Conservation (phyloP, 225 moss, liverwort and hornwort genomes). For the Lunularia cruciata region DNA sequence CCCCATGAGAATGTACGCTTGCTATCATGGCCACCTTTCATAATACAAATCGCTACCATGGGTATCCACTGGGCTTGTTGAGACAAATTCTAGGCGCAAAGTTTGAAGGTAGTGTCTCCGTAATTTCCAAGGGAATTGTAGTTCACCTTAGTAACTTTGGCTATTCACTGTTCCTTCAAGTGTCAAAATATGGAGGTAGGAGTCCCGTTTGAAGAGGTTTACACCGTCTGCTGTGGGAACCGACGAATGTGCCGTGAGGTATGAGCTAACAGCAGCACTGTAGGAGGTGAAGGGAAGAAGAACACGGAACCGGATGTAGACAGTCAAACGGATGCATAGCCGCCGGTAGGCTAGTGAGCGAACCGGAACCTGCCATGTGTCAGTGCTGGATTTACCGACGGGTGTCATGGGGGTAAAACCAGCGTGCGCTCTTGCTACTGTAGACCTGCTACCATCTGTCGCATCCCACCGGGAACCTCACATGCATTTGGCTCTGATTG, state of each 20-base stretch:
- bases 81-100: too few relatives aligned
- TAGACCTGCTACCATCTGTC: constrained; percentile 16
- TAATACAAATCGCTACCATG: too few relatives aligned
- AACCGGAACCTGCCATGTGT: constrained; percentile 5
- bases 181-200: too few relatives aligned
- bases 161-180: too few relatives aligned
- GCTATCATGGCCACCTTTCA: too few relatives aligned
- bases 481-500: not conserved
- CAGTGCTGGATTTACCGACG: not conserved
- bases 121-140: too few relatives aligned
- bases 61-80: too few relatives aligned
- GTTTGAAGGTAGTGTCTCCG: too few relatives aligned
- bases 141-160: too few relatives aligned
- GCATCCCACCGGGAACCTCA: not conserved
- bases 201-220: too few relatives aligned
- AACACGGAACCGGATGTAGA: constrained; percentile 4
- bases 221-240: too few relatives aligned
- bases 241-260: not conserved
- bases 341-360: not conserved
- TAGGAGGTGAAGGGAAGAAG: not conserved
- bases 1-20: too few relatives aligned
- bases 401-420: not conserved
- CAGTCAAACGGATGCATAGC: not conserved
- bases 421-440: not conserved
- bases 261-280: not conserved